phyloP scores from a whole-genome alignment of 1,284 basidiomycete species.

The Ustilago xerochloae region DNA sequence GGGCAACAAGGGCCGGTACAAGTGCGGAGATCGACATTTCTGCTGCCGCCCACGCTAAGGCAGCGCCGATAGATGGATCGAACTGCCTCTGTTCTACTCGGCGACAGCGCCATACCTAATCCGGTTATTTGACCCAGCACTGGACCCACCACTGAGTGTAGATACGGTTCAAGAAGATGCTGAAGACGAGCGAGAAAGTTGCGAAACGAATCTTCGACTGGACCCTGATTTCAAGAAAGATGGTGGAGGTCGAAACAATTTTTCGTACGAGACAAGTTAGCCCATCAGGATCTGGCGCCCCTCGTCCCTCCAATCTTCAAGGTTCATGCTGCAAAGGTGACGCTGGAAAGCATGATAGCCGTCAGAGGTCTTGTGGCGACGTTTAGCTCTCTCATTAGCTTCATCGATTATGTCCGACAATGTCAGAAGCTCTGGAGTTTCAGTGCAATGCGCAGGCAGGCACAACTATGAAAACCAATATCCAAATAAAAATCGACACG shows the following conservation, averaged over 20 bases:
- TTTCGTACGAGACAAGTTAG: conserved; percentile 5
- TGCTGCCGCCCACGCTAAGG: conserved; percentile 26
- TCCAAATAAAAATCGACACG: background rate
- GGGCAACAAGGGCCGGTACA: conserved; percentile 27
- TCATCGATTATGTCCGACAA: no score
- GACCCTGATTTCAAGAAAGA: background rate
- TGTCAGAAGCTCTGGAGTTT: no score
- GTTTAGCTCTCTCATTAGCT: no score
- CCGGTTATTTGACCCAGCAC: no score
- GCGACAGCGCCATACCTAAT: background rate
- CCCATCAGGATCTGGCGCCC: background rate
- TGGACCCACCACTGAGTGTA: no score
- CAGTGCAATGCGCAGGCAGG: no score
- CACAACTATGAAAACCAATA: background rate
- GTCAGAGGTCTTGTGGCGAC: no score
- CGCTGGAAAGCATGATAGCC: no score
- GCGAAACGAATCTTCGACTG: conserved; percentile 1
- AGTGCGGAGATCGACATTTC: background rate
- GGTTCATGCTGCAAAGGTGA: no score
- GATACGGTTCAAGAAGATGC: no score
- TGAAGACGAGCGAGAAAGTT: no score
- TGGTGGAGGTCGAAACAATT: conserved; percentile 5
- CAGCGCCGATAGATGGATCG: conserved; percentile 1
- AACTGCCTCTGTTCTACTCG: background rate
- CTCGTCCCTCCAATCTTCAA: no score